Conservation (phyloP, 2,329 filamentous ascomycete genomes). For the Penicillium sp. region DNA sequence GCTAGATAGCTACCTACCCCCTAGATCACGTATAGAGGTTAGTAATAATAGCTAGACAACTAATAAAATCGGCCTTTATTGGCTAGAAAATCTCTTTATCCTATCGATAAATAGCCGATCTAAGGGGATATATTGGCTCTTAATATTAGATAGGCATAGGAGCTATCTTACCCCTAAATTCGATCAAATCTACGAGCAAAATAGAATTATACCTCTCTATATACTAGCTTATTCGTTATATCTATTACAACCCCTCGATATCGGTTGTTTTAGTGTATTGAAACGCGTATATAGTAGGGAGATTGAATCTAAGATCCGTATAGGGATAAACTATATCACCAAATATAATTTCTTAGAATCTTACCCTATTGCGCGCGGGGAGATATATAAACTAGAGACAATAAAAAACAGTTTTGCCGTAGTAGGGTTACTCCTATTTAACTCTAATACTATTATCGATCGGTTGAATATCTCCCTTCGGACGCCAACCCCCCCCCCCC, state of each 20-base stretch:
- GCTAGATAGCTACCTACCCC: too few relatives aligned
- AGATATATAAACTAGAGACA: not conserved
- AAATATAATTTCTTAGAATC: not conserved
- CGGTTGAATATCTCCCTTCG: too few relatives aligned
- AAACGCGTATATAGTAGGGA: not conserved
- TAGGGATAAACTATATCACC: not conserved
- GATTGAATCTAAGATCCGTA: not conserved
- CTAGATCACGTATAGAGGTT: too few relatives aligned
- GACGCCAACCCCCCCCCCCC: too few relatives aligned
- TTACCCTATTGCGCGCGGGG: not conserved
- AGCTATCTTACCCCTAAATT: slow-evolving; percentile 1
- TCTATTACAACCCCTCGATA: not conserved
- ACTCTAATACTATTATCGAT: too few relatives aligned
- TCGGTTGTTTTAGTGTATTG: not conserved
- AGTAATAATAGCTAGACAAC: slow-evolving; percentile 3
- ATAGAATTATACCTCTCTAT: slow-evolving; percentile 2
- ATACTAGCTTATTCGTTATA: not conserved
- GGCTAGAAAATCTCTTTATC: slow-evolving; percentile 1
- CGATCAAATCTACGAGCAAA: not conserved
- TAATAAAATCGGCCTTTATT: slow-evolving; percentile 1
- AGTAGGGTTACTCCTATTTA: not conserved
- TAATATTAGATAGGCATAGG: slow-evolving; percentile 1
- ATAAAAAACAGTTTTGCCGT: not conserved
- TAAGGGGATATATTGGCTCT: not conserved
- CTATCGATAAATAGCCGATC: not conserved